These are phyloP conservation scores for Sugiyamaella lignohabitans DNA, from an alignment of 805 yeast species.

Conservation along the genomic window DNA sequence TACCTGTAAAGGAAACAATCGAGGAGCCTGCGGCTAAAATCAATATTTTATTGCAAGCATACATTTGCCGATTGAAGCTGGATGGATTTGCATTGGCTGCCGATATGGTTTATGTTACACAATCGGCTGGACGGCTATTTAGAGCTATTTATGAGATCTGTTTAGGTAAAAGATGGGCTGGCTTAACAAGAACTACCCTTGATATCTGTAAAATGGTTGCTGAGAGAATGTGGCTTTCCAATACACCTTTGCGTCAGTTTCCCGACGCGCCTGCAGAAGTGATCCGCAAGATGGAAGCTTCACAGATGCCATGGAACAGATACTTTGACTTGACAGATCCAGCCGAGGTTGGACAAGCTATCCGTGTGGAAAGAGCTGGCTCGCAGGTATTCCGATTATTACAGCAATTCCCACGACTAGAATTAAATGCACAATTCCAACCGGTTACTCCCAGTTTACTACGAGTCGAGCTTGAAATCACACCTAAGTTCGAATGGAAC, in stretches of 20 bases:
- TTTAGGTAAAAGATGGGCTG: conserved; percentile 64
- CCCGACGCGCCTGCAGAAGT: conserved; percentile 62
- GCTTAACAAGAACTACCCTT: conserved; percentile 48
- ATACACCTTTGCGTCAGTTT: conserved; percentile 83
- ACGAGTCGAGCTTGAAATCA: conserved; percentile 56
- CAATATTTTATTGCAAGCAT: conserved; percentile 74
- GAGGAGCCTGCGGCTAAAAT: conserved; percentile 73
- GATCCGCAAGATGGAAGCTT: conserved; percentile 66
- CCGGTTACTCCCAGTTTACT: conserved; percentile 71
- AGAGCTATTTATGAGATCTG: conserved; percentile 82
- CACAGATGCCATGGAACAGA: conserved; percentile 75
- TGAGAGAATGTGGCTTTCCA: conserved; percentile 73
- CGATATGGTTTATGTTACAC: conserved; percentile 89
- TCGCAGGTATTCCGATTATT: conserved; percentile 46
- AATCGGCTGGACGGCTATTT: conserved; percentile 83
- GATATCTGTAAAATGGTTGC: conserved; percentile 77
- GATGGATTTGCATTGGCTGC: conserved; percentile 89
- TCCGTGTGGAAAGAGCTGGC: conserved; percentile 65
- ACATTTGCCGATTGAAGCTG: conserved; percentile 66
- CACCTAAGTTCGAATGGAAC: conserved; percentile 80
- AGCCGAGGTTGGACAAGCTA: conserved; percentile 75
- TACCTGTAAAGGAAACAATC: conserved; percentile 71
- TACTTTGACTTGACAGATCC: conserved; percentile 61
- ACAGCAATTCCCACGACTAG: conserved; percentile 65
- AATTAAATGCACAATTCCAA: conserved; percentile 54